A percentile compares a stretch with the other conserved stretches of the same genome.
Evolutionary conservation across 169 alveolate species (phyloP).

Genomic region (Perkinsus marinus): DNA sequence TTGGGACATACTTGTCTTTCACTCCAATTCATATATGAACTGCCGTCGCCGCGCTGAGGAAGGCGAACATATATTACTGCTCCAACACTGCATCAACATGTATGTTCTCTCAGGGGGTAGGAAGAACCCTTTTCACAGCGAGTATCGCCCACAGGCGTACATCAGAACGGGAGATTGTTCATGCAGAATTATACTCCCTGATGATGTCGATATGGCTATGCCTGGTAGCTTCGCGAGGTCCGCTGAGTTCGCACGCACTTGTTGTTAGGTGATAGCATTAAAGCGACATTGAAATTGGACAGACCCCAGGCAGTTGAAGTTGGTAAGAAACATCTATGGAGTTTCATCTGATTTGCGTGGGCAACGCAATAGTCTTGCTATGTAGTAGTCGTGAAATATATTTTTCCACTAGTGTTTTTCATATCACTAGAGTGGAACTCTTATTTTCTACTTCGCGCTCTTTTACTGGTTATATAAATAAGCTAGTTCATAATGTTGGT

Average conservation of each 20-base stretch:
- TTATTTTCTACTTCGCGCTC: too few species aligned
- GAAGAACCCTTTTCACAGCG: constrained; percentile 77
- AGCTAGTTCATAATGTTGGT: too few species aligned
- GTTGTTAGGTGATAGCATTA: constrained; percentile 39
- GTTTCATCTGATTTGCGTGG: too few species aligned
- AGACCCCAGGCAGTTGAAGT: constrained; percentile 57
- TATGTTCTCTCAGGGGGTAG: constrained; percentile 67
- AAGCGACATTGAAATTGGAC: constrained; percentile 49
- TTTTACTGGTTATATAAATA: too few species aligned
- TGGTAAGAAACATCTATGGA: constrained; percentile 9
- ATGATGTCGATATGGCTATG: constrained; percentile 56
- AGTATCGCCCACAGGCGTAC: constrained; percentile 86
- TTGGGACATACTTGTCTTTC: too few species aligned
- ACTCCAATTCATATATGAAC: too few species aligned
- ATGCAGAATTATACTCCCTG: constrained; percentile 70
- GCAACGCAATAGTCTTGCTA: too few species aligned
- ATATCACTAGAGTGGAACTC: too few species aligned
- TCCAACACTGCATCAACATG: too few species aligned
- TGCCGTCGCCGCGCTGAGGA: too few species aligned
- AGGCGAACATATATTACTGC: neutral
- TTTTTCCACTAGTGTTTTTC: too few species aligned
- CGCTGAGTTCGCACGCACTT: neutral
- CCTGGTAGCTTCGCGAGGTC: constrained; percentile 30
- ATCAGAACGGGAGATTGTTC: constrained; percentile 85
- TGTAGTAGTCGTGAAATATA: too few species aligned